These are phyloP conservation scores for Phaseolus lunatus DNA, from an alignment of 306 rosid genomes.

Conservation along the genomic window DNA sequence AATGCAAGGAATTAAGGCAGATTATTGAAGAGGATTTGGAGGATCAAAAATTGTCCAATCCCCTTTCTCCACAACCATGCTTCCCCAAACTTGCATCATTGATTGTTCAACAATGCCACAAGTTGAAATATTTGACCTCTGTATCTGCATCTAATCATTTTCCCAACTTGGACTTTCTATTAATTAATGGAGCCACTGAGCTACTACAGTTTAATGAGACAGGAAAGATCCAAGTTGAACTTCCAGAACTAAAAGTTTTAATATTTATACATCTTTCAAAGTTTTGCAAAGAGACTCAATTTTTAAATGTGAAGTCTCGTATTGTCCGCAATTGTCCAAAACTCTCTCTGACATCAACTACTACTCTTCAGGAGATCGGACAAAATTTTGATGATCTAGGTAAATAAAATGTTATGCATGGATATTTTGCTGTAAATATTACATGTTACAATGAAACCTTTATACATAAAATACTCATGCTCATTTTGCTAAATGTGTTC, in stretches of 20 bases:
- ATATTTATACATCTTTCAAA: constrained; percentile 17
- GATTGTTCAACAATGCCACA: background rate
- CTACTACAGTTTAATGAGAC: background rate
- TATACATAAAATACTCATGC: too few relatives aligned
- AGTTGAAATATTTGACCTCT: background rate
- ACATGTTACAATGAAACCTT: too few relatives aligned
- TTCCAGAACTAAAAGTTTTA: constrained; percentile 30
- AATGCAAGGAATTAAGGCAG: constrained; percentile 33
- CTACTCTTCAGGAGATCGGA: background rate
- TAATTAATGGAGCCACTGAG: background rate
- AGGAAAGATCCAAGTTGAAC: background rate
- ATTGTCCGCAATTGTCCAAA: constrained; percentile 35
- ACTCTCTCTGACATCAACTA: constrained; percentile 26
- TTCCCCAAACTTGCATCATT: background rate
- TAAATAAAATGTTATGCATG: constrained; percentile 15
- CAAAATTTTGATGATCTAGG: background rate
- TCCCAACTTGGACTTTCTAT: background rate
- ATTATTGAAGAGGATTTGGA: background rate
- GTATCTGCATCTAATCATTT: background rate
- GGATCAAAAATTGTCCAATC: background rate
- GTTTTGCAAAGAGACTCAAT: constrained; percentile 11
- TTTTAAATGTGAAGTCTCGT: background rate
- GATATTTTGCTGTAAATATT: too few relatives aligned
- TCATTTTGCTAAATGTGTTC: too few relatives aligned
- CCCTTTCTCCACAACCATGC: background rate